Conservation (phyloP, 2,329 filamentous ascomycete species). For the Blumeria graminis region DNA sequence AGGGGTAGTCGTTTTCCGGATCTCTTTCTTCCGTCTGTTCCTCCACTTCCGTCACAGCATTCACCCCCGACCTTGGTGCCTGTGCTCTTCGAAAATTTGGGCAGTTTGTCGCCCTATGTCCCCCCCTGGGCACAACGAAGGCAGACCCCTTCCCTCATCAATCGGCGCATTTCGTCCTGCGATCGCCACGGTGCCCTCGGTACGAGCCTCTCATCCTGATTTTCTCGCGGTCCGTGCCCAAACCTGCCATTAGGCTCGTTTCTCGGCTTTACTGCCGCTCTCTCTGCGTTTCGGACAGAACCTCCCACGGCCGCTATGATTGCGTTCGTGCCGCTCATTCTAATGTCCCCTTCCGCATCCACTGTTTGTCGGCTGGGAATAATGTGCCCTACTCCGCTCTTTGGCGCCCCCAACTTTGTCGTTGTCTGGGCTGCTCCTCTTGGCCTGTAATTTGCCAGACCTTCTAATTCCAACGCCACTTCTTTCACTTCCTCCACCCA, state of each 20-base stretch:
- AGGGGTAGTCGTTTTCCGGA: neutral
- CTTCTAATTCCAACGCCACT: neutral
- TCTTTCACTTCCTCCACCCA: neutral
- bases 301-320: neutral
- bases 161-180: neutral
- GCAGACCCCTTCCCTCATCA: neutral
- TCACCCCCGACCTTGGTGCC: neutral
- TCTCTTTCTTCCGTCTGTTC: neutral
- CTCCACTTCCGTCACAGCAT: too few relatives aligned
- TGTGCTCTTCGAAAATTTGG: neutral
- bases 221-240: neutral
- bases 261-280: neutral
- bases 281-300: neutral
- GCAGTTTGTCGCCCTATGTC: neutral
- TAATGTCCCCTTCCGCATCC: neutral
- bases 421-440: neutral
- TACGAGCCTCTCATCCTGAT: neutral
- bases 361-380: neutral
- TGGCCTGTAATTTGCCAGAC: neutral
- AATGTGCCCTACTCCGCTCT: neutral
- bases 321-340: neutral
- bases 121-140: neutral
- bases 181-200: neutral
- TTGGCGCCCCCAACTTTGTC: neutral
- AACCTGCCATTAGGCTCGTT: neutral